These are phyloP conservation scores for Populus tremula DNA, from an alignment of 345 rosid genomes.

Conservation along the genomic window DNA sequence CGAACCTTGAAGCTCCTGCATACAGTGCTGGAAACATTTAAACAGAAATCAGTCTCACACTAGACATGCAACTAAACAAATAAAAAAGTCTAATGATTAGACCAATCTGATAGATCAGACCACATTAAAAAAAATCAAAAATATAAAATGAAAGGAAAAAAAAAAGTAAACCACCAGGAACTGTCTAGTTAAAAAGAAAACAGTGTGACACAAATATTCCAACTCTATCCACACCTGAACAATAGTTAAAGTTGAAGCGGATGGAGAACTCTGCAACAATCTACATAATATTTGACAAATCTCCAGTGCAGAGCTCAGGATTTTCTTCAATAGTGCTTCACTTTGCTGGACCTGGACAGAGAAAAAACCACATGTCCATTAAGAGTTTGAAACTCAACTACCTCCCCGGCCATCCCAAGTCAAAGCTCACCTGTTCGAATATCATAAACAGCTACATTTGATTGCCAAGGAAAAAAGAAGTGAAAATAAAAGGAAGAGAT, in stretches of 20 bases:
- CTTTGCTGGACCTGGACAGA: constrained; percentile 57
- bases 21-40: constrained; percentile 48
- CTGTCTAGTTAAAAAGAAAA: neutral
- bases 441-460: neutral
- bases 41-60: constrained; percentile 24
- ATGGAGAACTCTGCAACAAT: constrained; percentile 46
- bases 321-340: constrained; percentile 50
- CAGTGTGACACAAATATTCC: neutral
- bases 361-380: neutral
- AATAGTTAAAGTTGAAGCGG: constrained; percentile 40
- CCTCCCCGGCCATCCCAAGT: neutral
- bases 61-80: constrained; percentile 13
- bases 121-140: neutral
- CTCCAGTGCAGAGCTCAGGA: constrained; percentile 59
- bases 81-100: neutral
- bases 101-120: constrained; percentile 13
- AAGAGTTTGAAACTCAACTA: neutral
- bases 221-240: constrained; percentile 53
- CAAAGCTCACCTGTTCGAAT: neutral
- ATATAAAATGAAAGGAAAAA: constrained; percentile 4
- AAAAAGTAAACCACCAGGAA: neutral
- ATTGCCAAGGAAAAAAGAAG: neutral
- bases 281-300: constrained; percentile 49
- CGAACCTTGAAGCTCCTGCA: constrained; percentile 58
- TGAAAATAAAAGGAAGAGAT: neutral